phyloP scores from a whole-genome alignment of 2,329 filamentous ascomycete species.

The Trichoderma citrinoviride region DNA sequence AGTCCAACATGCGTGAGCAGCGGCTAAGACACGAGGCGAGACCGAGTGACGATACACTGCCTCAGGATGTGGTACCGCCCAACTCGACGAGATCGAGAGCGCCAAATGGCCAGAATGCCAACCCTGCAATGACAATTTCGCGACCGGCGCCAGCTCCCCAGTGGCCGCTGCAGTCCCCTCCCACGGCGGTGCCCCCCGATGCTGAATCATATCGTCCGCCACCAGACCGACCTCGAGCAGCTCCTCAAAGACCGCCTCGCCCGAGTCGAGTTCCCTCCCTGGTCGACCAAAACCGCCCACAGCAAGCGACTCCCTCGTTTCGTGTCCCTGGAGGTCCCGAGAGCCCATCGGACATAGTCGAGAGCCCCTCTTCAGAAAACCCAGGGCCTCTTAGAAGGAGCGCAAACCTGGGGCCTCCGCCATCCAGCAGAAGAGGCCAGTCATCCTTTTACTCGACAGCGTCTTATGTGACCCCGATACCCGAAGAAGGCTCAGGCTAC shows the following conservation, averaged over 20 bases:
- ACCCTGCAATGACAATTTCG: slow-evolving; percentile 47
- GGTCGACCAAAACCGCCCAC: slow-evolving; percentile 53
- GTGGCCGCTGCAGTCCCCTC: slow-evolving; percentile 50
- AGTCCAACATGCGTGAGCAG: slow-evolving; percentile 18
- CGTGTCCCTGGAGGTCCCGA: slow-evolving; percentile 32
- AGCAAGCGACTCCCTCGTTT: slow-evolving; percentile 56
- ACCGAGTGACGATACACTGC: slow-evolving; percentile 4
- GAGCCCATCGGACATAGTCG: not conserved
- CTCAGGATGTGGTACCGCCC: slow-evolving; percentile 4
- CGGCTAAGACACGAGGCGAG: slow-evolving; percentile 29
- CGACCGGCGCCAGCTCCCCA: slow-evolving; percentile 53
- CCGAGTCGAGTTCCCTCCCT: slow-evolving; percentile 60
- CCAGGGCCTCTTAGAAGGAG: slow-evolving; percentile 42
- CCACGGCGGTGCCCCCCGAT: slow-evolving; percentile 36
- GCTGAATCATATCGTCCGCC: slow-evolving; percentile 50
- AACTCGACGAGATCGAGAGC: slow-evolving; percentile 14
- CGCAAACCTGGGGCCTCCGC: slow-evolving; percentile 57
- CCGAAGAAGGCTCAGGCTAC: slow-evolving; percentile 62
- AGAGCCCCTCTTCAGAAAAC: slow-evolving; percentile 27
- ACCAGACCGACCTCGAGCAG: slow-evolving; percentile 45
- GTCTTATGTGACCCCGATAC: slow-evolving; percentile 72
- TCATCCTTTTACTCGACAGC: slow-evolving; percentile 64
- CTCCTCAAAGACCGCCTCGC: slow-evolving; percentile 58
- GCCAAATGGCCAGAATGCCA: slow-evolving; percentile 26
- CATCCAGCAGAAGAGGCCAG: slow-evolving; percentile 57